These are phyloP conservation scores for Ceratocystis destructans DNA, from an alignment of 2,329 filamentous ascomycete genomes.

Conservation along the genomic window DNA sequence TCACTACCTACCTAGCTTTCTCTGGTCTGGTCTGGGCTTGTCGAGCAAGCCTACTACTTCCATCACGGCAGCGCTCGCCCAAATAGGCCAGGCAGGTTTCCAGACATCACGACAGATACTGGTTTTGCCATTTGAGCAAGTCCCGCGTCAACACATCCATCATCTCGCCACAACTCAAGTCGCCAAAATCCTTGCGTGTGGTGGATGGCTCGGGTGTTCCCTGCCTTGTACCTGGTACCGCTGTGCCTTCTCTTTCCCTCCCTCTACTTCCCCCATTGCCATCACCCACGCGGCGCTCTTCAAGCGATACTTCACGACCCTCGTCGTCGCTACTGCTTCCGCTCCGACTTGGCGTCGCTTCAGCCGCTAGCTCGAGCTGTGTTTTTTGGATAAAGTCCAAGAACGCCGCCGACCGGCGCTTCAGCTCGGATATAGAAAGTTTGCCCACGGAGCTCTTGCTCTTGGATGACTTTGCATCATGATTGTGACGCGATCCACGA, in stretches of 20 bases:
- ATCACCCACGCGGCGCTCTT: constrained; percentile 17
- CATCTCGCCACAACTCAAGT: constrained; percentile 71
- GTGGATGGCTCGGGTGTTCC: constrained; percentile 13
- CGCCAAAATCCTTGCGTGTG: constrained; percentile 48
- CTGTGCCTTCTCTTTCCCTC: neutral
- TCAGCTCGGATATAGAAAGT: constrained; percentile 78
- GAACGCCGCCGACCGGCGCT: constrained; percentile 67
- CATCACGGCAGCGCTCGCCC: no score
- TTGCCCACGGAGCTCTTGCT: constrained; percentile 47
- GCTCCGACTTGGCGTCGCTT: constrained; percentile 30
- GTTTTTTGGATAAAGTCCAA: constrained; percentile 82
- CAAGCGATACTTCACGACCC: constrained; percentile 27
- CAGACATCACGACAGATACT: constrained; percentile 35
- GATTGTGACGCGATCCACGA: neutral
- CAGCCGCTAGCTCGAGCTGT: constrained; percentile 71
- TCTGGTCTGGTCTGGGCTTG: no score
- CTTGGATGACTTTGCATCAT: constrained; percentile 26
- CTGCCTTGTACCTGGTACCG: neutral
- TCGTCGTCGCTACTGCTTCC: constrained; percentile 26
- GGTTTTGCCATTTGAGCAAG: constrained; percentile 73
- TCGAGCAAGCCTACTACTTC: no score
- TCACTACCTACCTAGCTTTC: neutral
- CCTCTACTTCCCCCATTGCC: no score
- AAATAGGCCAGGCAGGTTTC: no score
- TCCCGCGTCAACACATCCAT: constrained; percentile 75